A percentile compares a stretch with the other conserved stretches of the same genome.
Evolutionary conservation across 306 rosid species (phyloP).

Genomic region (Chamaecrista fasciculata): DNA sequence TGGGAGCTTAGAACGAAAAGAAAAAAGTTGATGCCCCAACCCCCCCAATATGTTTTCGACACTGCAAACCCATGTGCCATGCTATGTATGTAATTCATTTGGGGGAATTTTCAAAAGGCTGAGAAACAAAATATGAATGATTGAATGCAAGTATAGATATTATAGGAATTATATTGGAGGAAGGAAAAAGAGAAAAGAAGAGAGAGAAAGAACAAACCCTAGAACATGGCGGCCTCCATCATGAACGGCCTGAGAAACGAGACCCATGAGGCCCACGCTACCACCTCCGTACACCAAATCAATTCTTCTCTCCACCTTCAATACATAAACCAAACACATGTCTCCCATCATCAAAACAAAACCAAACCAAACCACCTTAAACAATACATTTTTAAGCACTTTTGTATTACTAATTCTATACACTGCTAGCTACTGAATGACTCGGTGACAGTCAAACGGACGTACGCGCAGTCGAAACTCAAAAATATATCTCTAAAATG

Average conservation of each 20-base stretch:
- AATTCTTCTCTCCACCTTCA: constrained; percentile 88
- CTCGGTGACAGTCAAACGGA: neutral
- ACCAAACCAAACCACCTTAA: neutral
- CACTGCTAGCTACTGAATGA: neutral
- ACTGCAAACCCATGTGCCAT: no score
- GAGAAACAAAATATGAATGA: constrained; percentile 17
- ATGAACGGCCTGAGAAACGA: constrained; percentile 99
- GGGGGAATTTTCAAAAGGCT: neutral
- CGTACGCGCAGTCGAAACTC: no score
- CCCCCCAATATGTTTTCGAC: no score
- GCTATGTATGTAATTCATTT: neutral
- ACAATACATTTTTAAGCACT: neutral
- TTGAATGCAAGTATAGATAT: no score
- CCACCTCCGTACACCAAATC: constrained; percentile 99
- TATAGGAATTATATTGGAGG: no score
- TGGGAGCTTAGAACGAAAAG: neutral
- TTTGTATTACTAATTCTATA: no score
- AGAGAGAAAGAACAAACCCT: constrained; percentile 58
- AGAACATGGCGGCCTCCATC: constrained; percentile 99
- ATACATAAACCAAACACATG: constrained; percentile 36
- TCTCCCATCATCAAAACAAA: constrained; percentile 30
- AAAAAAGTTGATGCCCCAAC: constrained; percentile 11
- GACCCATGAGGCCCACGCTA: constrained; percentile 98
- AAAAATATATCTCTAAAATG: no score
- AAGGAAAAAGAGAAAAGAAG: neutral